A percentile compares a stretch with the other conserved stretches of the same genome.
Conservation (phyloP, 257 asterid genomes). For the Solanum chiquidenum region DNA sequence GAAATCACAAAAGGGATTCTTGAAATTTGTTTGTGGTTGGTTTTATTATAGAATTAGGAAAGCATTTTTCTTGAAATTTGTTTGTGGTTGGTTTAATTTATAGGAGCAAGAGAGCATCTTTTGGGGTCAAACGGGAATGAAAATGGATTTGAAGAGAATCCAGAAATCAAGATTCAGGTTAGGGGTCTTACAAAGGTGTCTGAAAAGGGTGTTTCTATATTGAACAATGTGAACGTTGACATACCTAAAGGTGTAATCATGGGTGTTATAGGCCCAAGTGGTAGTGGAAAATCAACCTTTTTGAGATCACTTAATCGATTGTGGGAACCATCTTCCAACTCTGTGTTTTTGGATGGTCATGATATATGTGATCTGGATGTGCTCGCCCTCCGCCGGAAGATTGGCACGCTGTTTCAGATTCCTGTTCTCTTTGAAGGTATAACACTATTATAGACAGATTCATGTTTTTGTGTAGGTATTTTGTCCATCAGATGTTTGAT, state of each 20-base stretch:
- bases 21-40: not conserved
- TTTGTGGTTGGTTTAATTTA: not conserved
- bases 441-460: not conserved
- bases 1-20: not conserved
- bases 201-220: slow-evolving; percentile 33
- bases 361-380: slow-evolving; percentile 60
- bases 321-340: slow-evolving; percentile 59
- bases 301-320: slow-evolving; percentile 61
- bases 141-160: not conserved
- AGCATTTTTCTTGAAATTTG: not conserved
- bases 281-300: slow-evolving; percentile 73
- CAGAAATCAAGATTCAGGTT: slow-evolving; percentile 40
- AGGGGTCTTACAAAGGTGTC: slow-evolving; percentile 36
- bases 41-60: not conserved
- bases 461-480: not conserved
- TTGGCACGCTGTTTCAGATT: slow-evolving; percentile 74
- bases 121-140: slow-evolving; percentile 15
- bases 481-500: not conserved
- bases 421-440: slow-evolving; percentile 71
- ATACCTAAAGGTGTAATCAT: slow-evolving; percentile 55
- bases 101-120: slow-evolving; percentile 26
- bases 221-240: slow-evolving; percentile 42
- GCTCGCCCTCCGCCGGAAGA: slow-evolving; percentile 50
- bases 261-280: slow-evolving; percentile 84
- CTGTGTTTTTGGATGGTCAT: slow-evolving; percentile 54